Conservation (phyloP, 2,329 filamentous ascomycete genomes). For the Aspergillus piperis region DNA sequence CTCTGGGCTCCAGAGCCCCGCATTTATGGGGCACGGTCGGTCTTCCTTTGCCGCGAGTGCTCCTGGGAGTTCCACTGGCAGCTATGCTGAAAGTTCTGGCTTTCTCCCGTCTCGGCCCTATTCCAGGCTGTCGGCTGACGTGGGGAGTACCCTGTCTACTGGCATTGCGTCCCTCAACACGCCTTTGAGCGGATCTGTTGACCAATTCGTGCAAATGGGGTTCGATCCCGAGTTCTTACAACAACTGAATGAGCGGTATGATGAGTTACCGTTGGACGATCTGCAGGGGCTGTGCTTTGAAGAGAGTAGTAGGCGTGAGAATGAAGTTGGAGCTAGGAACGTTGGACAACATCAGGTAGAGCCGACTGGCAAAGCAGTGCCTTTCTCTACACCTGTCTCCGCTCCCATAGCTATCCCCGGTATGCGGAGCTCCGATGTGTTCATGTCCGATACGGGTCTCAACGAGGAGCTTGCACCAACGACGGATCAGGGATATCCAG, state of each 20-base stretch:
- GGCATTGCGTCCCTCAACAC: slow-evolving; percentile 36
- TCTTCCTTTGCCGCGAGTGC: slow-evolving; percentile 39
- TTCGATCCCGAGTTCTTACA: slow-evolving; percentile 43
- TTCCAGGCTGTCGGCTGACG: slow-evolving; percentile 35
- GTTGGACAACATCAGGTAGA: slow-evolving; percentile 5
- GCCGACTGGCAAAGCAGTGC: slow-evolving; percentile 1
- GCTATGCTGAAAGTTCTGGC: slow-evolving; percentile 38
- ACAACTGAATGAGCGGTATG: slow-evolving; percentile 37
- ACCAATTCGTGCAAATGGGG: slow-evolving; percentile 41
- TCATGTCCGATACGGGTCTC: slow-evolving; percentile 15
- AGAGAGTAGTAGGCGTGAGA: slow-evolving; percentile 14
- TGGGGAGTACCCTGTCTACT: slow-evolving; percentile 35
- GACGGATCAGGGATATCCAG: slow-evolving; percentile 1
- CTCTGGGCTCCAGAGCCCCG: slow-evolving; percentile 37
- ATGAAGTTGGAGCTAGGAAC: slow-evolving; percentile 4
- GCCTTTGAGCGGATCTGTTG: slow-evolving; percentile 30
- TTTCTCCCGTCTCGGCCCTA: slow-evolving; percentile 27
- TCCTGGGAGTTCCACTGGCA: slow-evolving; percentile 37
- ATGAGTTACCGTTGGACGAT: slow-evolving; percentile 34
- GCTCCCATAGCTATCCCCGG: slow-evolving; percentile 26
- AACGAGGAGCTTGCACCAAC: background rate
- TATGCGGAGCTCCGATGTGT: slow-evolving; percentile 15
- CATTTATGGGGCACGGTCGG: slow-evolving; percentile 31
- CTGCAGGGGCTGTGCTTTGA: slow-evolving; percentile 32
- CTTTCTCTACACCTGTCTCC: slow-evolving; percentile 11